Conservation (phyloP, 345 rosid species). For the Acer campestre region DNA sequence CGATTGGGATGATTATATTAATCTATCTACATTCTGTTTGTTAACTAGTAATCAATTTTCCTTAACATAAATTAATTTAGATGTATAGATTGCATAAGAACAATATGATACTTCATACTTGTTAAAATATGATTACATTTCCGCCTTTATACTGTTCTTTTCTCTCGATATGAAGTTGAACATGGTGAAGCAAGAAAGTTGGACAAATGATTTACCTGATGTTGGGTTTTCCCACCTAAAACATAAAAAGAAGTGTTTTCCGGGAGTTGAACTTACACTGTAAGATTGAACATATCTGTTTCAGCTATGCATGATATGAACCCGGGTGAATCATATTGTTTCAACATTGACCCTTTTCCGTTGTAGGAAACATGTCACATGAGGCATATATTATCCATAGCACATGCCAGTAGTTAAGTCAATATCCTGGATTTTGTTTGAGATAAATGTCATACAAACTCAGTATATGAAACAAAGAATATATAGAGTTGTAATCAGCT, state of each 20-base stretch:
- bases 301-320: not conserved
- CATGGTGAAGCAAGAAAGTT: conserved; percentile 5
- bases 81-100: not conserved
- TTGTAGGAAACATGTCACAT: not conserved
- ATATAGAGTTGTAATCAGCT: not conserved
- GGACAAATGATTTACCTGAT: too few relatives aligned
- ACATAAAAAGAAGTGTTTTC: not conserved
- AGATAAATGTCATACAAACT: not conserved
- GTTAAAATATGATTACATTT: not conserved
- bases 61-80: not conserved
- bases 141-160: not conserved
- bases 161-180: conserved; percentile 11
- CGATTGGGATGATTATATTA: not conserved
- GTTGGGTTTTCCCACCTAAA: not conserved
- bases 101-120: not conserved
- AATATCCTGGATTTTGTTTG: not conserved
- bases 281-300: not conserved
- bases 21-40: not conserved
- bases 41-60: not conserved
- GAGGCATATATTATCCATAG: not conserved
- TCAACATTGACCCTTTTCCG: not conserved
- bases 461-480: not conserved
- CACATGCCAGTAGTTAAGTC: not conserved
- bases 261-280: not conserved
- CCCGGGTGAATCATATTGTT: not conserved